These are phyloP conservation scores for Penicillium paradoxum DNA, from an alignment of 495 filamentous ascomycete species.

Conservation along the genomic window DNA sequence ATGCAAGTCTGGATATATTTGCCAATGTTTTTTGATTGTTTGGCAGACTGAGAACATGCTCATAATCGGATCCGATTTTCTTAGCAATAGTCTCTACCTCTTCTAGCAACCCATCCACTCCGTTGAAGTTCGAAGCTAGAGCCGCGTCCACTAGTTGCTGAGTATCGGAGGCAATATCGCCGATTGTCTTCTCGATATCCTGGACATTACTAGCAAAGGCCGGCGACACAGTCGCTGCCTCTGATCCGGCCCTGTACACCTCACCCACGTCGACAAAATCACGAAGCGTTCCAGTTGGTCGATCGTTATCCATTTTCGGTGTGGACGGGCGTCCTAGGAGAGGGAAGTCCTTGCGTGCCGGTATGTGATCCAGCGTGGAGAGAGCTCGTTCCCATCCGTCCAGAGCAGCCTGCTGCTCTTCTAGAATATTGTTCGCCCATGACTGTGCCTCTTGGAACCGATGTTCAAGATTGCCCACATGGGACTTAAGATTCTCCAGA, in stretches of 20 bases:
- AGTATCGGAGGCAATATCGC: conserved; percentile 49
- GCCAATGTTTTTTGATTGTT: conserved; percentile 66
- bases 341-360: conserved; percentile 54
- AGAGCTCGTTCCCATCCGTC: conserved; percentile 66
- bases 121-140: conserved; percentile 30
- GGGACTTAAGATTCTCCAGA: conserved; percentile 73
- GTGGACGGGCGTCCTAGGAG: conserved; percentile 45
- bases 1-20: conserved; percentile 80
- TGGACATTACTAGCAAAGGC: conserved; percentile 50
- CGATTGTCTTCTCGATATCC: conserved; percentile 48
- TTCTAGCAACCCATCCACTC: conserved; percentile 57
- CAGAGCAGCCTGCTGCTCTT: conserved; percentile 63
- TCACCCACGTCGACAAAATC: conserved; percentile 66
- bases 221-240: conserved; percentile 42
- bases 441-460: conserved; percentile 66
- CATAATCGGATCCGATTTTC: conserved; percentile 84
- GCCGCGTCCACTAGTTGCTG: conserved; percentile 45
- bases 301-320: conserved; percentile 33
- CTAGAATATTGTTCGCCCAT: conserved; percentile 65
- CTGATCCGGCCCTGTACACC: conserved; percentile 57
- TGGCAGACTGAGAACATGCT: conserved; percentile 66
- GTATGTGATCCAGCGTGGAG: conserved; percentile 55
- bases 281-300: conserved; percentile 51
- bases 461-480: conserved; percentile 66
- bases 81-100: conserved; percentile 81